A percentile compares a stretch with the other conserved stretches of the same genome.
These are phyloP conservation scores for Schoenoplectus tabernaemontani DNA, from an alignment of 202 grass and related monocot species.

Conservation along the genomic window DNA sequence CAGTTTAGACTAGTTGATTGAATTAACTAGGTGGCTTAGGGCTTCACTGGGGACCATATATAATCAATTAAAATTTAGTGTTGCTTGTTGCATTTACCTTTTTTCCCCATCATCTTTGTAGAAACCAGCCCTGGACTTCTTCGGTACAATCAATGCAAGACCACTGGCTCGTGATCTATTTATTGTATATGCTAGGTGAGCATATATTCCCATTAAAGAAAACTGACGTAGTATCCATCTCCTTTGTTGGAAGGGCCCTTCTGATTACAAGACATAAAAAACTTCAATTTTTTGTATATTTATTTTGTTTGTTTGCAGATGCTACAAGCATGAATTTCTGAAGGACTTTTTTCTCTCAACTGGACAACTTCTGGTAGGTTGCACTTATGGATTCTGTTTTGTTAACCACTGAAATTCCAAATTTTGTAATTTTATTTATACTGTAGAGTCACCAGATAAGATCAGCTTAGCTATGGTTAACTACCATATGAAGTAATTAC, in stretches of 20 bases:
- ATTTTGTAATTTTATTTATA: background rate
- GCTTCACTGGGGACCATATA: background rate
- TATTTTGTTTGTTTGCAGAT: conserved; percentile 38
- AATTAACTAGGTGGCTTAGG: background rate
- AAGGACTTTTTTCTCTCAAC: conserved; percentile 97
- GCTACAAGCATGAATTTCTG: conserved; percentile 86
- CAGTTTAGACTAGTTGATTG: background rate
- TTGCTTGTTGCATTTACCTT: background rate
- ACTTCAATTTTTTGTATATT: conserved; percentile 29
- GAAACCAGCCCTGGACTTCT: conserved; percentile 82
- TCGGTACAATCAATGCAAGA: conserved; percentile 87
- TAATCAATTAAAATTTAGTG: background rate
- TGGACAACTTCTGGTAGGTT: conserved; percentile 77
- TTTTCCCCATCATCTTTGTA: conserved; percentile 28
- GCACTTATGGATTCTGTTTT: conserved; percentile 19
- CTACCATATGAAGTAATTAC: background rate
- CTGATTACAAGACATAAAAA: background rate
- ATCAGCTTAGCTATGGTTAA: background rate
- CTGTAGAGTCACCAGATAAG: background rate
- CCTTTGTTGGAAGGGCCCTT: background rate
- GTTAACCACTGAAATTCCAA: background rate
- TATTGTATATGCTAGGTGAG: conserved; percentile 87
- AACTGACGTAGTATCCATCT: conserved; percentile 7
- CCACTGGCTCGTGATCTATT: conserved; percentile 95
- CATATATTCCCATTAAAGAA: background rate